Percentiles rank a stretch among this genome's conserved stretches.
Evolutionary conservation across 345 rosid species (phyloP).

Genomic region (Geranium rotundifolium): DNA sequence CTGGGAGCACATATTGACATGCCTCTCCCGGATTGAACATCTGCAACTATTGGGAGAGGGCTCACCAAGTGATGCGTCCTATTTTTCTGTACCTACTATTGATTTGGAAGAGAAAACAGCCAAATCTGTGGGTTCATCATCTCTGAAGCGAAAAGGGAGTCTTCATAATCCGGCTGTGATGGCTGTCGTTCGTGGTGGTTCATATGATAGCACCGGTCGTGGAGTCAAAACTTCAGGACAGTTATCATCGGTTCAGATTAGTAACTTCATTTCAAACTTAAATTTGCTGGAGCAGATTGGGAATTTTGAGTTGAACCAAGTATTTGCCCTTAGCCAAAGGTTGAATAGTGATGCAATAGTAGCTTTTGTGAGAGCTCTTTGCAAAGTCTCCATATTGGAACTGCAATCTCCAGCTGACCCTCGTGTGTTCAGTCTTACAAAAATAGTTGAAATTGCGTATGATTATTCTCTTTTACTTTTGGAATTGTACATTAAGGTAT

Average conservation of each 20-base stretch:
- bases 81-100: constrained; percentile 44
- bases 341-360: constrained; percentile 89
- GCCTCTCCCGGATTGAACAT: constrained; percentile 95
- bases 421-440: constrained; percentile 94
- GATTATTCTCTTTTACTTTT: constrained; percentile 16
- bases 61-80: constrained; percentile 81
- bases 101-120: constrained; percentile 57
- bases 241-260: constrained; percentile 71
- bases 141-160: constrained; percentile 72
- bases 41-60: constrained; percentile 94
- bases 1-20: constrained; percentile 90
- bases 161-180: constrained; percentile 86
- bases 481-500: neutral
- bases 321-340: constrained; percentile 90
- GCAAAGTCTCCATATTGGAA: constrained; percentile 88
- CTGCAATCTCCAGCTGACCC: constrained; percentile 96
- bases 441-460: constrained; percentile 93
- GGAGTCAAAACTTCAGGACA: constrained; percentile 56
- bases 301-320: constrained; percentile 79
- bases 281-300: constrained; percentile 95
- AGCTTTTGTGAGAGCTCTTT: constrained; percentile 85
- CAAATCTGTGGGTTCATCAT: constrained; percentile 48
- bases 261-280: constrained; percentile 69
- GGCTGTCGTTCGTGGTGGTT: constrained; percentile 97
- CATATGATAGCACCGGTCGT: constrained; percentile 70